Evolutionary conservation across 2,329 filamentous ascomycete genomes (phyloP).

Genomic region (Monilinia polystroma): DNA sequence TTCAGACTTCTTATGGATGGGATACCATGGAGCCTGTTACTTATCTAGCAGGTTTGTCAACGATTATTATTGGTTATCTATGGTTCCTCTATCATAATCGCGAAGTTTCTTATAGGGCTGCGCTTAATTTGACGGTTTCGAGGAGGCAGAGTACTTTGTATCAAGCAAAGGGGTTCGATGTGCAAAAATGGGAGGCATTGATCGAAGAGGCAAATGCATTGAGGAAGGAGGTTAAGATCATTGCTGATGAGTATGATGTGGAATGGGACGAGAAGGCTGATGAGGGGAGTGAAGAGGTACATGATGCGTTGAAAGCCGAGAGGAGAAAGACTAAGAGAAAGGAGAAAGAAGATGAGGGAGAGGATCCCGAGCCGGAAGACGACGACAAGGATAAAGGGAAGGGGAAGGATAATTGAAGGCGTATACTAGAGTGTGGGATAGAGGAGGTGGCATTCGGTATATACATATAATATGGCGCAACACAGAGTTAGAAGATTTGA

Average conservation of each 20-base stretch:
- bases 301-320: slow-evolving; percentile 56
- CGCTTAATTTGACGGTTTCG: slow-evolving; percentile 83
- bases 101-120: slow-evolving; percentile 81
- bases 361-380: slow-evolving; percentile 33
- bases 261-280: slow-evolving; percentile 81
- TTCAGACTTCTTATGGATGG: slow-evolving; percentile 78
- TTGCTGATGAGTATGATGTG: slow-evolving; percentile 85
- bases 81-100: slow-evolving; percentile 94
- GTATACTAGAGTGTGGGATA: background rate
- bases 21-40: slow-evolving; percentile 89
- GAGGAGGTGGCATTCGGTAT: background rate
- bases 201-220: slow-evolving; percentile 78
- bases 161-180: slow-evolving; percentile 70
- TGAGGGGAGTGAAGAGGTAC: slow-evolving; percentile 65
- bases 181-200: slow-evolving; percentile 72
- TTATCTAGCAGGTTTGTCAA: slow-evolving; percentile 81
- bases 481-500: background rate
- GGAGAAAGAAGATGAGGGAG: slow-evolving; percentile 43
- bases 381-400: slow-evolving; percentile 7
- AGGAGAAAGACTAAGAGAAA: slow-evolving; percentile 42
- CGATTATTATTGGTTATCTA: slow-evolving; percentile 84
- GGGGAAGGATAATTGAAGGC: background rate
- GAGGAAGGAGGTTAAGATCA: slow-evolving; percentile 72
- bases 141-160: slow-evolving; percentile 76
- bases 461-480: background rate